Evolutionary conservation across 441 rosid genomes (phyloP).

Genomic region (Gossypium schwendimanii): DNA sequence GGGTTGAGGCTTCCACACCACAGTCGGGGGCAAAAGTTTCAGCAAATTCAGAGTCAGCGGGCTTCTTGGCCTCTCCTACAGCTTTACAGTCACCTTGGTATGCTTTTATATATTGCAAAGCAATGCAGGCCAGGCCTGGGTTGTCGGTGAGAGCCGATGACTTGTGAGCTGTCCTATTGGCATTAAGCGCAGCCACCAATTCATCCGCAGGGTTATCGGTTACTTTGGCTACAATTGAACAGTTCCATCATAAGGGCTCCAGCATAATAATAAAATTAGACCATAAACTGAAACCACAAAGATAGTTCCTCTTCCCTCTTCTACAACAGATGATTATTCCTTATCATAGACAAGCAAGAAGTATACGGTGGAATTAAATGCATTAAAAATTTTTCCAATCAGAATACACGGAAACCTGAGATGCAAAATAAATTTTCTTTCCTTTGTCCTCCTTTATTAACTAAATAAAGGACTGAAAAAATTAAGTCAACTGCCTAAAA

Average conservation of each 20-base stretch:
- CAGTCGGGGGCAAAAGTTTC: slow-evolving; percentile 59
- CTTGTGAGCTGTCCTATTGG: slow-evolving; percentile 48
- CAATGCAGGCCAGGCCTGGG: slow-evolving; percentile 65
- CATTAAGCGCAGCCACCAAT: slow-evolving; percentile 39
- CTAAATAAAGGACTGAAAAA: background rate
- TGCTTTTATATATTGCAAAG: slow-evolving; percentile 67
- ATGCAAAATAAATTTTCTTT: background rate
- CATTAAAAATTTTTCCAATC: background rate
- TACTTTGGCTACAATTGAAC: slow-evolving; percentile 32
- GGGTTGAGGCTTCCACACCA: slow-evolving; percentile 41
- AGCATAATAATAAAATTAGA: background rate
- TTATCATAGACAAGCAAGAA: background rate
- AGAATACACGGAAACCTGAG: background rate
- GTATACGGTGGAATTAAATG: background rate
- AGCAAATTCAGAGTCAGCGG: slow-evolving; percentile 45
- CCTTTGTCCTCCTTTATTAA: background rate
- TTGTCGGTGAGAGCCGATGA: slow-evolving; percentile 43
- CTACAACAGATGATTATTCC: background rate
- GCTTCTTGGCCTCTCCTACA: slow-evolving; percentile 68
- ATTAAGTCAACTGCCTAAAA: background rate
- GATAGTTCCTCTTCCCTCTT: background rate
- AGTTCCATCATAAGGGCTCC: slow-evolving; percentile 9
- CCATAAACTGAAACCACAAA: background rate
- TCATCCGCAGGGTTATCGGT: slow-evolving; percentile 60
- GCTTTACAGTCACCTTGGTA: slow-evolving; percentile 54